phyloP scores from a whole-genome alignment of 345 rosid genomes.

The Noccaea bulbosa region DNA sequence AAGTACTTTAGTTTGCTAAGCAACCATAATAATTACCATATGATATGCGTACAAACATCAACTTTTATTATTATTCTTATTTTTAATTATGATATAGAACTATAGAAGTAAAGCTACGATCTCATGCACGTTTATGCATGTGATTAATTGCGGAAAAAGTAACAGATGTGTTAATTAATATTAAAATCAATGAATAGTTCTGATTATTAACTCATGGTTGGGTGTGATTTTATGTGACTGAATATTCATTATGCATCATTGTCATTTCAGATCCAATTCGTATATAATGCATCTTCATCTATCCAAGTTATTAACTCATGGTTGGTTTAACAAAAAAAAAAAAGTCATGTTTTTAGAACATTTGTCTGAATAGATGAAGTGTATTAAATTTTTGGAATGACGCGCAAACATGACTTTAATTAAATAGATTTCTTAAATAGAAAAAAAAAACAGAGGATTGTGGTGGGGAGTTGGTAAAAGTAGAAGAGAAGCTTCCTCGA shows the following conservation, averaged over 20 bases:
- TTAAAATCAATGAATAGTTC: constrained; percentile 17
- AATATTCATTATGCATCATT: constrained; percentile 31
- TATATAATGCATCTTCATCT: constrained; percentile 13
- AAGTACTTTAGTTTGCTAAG: constrained; percentile 44
- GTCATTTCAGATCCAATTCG: constrained; percentile 14
- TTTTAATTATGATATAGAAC: constrained; percentile 8
- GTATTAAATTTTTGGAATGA: neutral
- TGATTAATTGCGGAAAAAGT: constrained; percentile 35
- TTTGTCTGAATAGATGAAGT: neutral
- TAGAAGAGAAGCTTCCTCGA: constrained; percentile 50
- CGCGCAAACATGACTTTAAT: neutral
- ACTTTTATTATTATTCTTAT: constrained; percentile 23
- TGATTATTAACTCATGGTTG: constrained; percentile 5
- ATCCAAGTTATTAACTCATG: no score
- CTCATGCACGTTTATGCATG: constrained; percentile 50
- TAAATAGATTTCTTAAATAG: neutral
- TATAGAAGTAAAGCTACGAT: constrained; percentile 43
- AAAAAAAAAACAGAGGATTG: neutral
- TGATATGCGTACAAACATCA: constrained; percentile 45
- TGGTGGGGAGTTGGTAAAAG: constrained; percentile 34
- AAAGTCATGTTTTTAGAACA: neutral
- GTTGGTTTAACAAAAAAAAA: neutral
- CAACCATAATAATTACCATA: constrained; percentile 44
- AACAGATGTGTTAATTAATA: neutral
- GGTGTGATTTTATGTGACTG: constrained; percentile 16